Percentiles rank a stretch among this genome's conserved stretches.
Conservation (phyloP, 352 stramenopile species). For the Phytopythium boreale region DNA sequence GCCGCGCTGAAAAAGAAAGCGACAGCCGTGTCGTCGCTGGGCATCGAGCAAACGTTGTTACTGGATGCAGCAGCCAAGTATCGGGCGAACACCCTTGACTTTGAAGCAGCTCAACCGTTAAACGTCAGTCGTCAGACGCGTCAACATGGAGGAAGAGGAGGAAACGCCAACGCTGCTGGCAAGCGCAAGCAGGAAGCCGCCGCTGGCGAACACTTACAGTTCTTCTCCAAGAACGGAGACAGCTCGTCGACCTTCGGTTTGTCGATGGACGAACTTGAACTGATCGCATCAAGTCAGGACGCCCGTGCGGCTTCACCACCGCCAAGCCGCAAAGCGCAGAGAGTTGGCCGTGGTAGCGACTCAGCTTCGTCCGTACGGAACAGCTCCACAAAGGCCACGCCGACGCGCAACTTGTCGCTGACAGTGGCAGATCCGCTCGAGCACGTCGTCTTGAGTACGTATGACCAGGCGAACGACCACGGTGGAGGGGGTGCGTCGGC, state of each 20-base stretch:
- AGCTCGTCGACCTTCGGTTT: conserved; percentile 60
- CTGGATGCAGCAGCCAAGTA: conserved; percentile 51
- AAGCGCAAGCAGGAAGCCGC: conserved; percentile 13
- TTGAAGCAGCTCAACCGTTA: conserved; percentile 14
- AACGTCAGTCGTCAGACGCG: conserved; percentile 4
- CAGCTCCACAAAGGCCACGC: neutral
- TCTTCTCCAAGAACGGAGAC: conserved; percentile 4
- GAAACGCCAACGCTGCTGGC: conserved; percentile 13
- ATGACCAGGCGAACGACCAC: conserved; percentile 69
- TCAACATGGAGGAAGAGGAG: conserved; percentile 14
- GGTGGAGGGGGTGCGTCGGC: conserved; percentile 43
- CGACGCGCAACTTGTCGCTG: conserved; percentile 40
- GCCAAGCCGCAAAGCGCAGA: conserved; percentile 18
- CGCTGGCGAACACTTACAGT: neutral
- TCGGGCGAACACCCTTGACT: conserved; percentile 39
- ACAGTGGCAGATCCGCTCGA: conserved; percentile 43
- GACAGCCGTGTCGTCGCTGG: conserved; percentile 28
- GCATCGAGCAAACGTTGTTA: conserved; percentile 63
- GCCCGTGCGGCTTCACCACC: neutral
- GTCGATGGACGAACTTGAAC: conserved; percentile 62
- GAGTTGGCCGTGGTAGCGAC: conserved; percentile 11
- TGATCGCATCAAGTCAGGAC: conserved; percentile 27
- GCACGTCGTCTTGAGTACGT: conserved; percentile 75
- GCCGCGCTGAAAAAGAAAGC: conserved; percentile 52
- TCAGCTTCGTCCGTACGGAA: neutral